Evolutionary conservation across 768 basidiomycete genomes (phyloP), one percentile per base, ranked within the genome.

Genomic region (Gloeopeniophorella convolvens): DNA sequence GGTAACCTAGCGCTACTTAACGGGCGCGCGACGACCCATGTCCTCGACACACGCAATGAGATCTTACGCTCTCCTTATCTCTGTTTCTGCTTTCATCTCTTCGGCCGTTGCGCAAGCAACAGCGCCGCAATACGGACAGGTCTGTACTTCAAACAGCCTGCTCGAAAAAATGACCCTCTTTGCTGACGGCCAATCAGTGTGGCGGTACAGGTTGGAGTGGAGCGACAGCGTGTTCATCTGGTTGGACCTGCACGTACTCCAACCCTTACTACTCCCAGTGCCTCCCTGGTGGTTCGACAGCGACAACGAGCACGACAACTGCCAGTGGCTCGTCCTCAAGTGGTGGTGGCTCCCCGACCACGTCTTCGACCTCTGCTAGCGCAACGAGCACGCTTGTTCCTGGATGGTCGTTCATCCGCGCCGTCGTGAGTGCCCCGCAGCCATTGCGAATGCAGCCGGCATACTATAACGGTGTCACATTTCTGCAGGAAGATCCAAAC

Each of bases 231-330:
- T 82, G 78, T 51, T 66, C 71, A 4, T 63, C 66, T 2, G 77
- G 76, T 20, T 74, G 70, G 67, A 62, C 65, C 6, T 79, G 78
- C 63, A 72, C 65, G 2, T 61, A 62, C 36, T 62, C 68, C 7
- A 78, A 75, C 57, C 55, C 64, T 9, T 79, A 70, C 51, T 79
- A 78, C 60, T 78, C 72, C 3, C 78, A 79, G 58, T 80, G 78
- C 58, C 68, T 80, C 31, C 74, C n/a, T n/a, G n/a, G n/a, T n/a
- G 73, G 72, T 30, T 13, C 13, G 33, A 33, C 32, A 10, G 63
- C 68, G 1, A 56, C 68, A 5, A 60, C 66, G 5, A 24, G 55
- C 10, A 35, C 56, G 41, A 5, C 45, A 5, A 50, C 55, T 5
- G 36, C 58, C 11, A 60, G 61, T 12, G 43, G 61, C 5, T 49